Evolutionary conservation across 768 basidiomycete species (phyloP), one percentile per base, ranked within the genome.

Genomic region (Fomitopsis serialis): DNA sequence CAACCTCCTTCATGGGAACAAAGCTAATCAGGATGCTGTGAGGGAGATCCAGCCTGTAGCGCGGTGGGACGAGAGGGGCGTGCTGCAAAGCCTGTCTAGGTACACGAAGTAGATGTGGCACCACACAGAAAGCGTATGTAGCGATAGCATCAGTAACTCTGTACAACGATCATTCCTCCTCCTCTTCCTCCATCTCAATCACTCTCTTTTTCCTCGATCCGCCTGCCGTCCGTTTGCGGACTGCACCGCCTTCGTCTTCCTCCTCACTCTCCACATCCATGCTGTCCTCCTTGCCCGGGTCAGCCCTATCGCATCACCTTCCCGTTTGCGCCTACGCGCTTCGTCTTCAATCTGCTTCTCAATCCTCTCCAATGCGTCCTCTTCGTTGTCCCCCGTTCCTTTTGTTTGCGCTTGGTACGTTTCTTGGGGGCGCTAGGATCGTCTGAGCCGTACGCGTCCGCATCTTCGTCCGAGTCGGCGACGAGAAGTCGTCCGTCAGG

Each of bases 401-500:
- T 36, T 23, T 40, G 54, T 48, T 42, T 54, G 29, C 42, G 57
- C 32, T n/a, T n/a, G n/a, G 42, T 47, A 24, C 51, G 50, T 54
- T 44, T 60, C 48, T 52, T 57, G 32, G 44, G 49, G 45, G 27
- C 43, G 45, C 42, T 62, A 10, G 36, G 60, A 12, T 55, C 57
- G 21, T 72, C 70, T 35, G 69, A 71, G 21, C 72, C 77, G 11
- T 63, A 74, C 44, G 61, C 61, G 10, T 61, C 68, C 17, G 62
- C 66, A 2, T 87, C 87, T 24, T 87, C 86, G 40, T 90, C 89
- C 17, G 82, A 84, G 59, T 91, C 89, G 13, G 85, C 83, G 11
- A 92, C 91, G 25, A 93, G 74, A 93, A 93, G 61, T 90, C 90
- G 64, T 93, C 90, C 54, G 85, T 82, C 64, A 89, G 86, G 59